Percentiles rank a stretch among this genome's conserved stretches.
phyloP scores from a whole-genome alignment of 306 rosid genomes.

The Fragaria iinumae region DNA sequence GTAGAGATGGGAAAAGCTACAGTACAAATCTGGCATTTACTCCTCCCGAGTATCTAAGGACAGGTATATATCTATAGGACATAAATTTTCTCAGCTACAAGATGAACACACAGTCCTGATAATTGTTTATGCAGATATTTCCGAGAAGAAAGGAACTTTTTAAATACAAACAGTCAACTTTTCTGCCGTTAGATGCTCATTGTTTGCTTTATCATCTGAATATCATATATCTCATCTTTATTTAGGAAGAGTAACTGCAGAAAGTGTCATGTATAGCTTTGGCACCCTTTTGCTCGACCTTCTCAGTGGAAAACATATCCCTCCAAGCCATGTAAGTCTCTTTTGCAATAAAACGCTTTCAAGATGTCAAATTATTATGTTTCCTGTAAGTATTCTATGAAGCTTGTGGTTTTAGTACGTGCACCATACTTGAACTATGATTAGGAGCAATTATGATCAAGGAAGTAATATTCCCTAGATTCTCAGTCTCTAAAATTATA shows the following conservation, averaged over 20 bases:
- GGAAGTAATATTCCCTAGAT: not conserved
- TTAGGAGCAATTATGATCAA: not conserved
- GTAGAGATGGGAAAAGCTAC: slow-evolving; percentile 96
- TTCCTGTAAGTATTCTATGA: not conserved
- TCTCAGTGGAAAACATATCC: slow-evolving; percentile 96
- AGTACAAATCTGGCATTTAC: slow-evolving; percentile 96
- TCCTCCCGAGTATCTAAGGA: slow-evolving; percentile 89
- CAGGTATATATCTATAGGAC: slow-evolving; percentile 47
- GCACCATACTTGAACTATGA: not conserved
- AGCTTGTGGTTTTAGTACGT: not conserved
- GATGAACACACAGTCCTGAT: slow-evolving; percentile 1
- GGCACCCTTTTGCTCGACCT: slow-evolving; percentile 97
- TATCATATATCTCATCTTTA: slow-evolving; percentile 15
- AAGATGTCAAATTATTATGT: not conserved
- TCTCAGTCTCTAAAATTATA: not conserved
- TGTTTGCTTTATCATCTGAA: slow-evolving; percentile 9
- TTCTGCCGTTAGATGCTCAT: not conserved
- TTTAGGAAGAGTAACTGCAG: slow-evolving; percentile 88
- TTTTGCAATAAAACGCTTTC: slow-evolving; percentile 16
- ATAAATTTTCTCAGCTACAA: slow-evolving; percentile 7
- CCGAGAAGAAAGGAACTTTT: not conserved
- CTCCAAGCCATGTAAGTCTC: slow-evolving; percentile 94
- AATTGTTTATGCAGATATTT: not conserved
- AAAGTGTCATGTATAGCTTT: slow-evolving; percentile 89
- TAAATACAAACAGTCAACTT: not conserved